phyloP scores from a whole-genome alignment of 345 rosid genomes.

The Trapa bicornis region DNA sequence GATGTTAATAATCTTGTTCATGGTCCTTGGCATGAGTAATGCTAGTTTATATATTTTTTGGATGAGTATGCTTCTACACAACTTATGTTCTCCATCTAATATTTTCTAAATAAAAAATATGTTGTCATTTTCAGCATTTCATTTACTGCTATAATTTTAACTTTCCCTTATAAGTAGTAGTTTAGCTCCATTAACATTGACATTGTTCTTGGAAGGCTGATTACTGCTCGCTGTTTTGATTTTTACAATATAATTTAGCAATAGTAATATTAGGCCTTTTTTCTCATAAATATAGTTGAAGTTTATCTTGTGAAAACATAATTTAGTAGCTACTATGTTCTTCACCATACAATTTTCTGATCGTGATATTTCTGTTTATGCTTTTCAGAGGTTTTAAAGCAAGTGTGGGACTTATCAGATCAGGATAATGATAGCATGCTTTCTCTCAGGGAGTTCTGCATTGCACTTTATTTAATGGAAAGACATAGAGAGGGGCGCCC shows the following conservation, averaged over 20 bases:
- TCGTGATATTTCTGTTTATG: slow-evolving; percentile 17
- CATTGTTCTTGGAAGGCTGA: not conserved
- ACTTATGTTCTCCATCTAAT: too few species aligned
- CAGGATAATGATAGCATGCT: slow-evolving; percentile 98
- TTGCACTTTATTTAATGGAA: slow-evolving; percentile 93
- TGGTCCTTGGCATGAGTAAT: too few species aligned
- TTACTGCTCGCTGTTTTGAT: not conserved
- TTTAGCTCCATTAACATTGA: not conserved
- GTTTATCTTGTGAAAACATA: not conserved
- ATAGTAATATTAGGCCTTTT: not conserved
- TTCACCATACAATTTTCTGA: slow-evolving; percentile 7
- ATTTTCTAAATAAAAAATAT: too few species aligned
- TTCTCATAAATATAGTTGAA: too few species aligned
- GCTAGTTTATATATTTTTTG: too few species aligned
- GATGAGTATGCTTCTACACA: too few species aligned
- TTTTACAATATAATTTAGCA: not conserved
- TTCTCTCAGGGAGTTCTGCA: slow-evolving; percentile 86
- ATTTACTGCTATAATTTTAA: not conserved
- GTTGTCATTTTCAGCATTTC: too few species aligned
- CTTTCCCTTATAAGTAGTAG: not conserved
- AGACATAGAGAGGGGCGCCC: slow-evolving; percentile 83
- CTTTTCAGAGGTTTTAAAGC: slow-evolving; percentile 72
- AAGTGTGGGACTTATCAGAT: slow-evolving; percentile 96
- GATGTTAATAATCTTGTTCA: too few species aligned
- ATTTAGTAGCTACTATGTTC: not conserved